Evolutionary conservation across 2,329 filamentous ascomycete species (phyloP).

Genomic region (Cercospora berteroae): DNA sequence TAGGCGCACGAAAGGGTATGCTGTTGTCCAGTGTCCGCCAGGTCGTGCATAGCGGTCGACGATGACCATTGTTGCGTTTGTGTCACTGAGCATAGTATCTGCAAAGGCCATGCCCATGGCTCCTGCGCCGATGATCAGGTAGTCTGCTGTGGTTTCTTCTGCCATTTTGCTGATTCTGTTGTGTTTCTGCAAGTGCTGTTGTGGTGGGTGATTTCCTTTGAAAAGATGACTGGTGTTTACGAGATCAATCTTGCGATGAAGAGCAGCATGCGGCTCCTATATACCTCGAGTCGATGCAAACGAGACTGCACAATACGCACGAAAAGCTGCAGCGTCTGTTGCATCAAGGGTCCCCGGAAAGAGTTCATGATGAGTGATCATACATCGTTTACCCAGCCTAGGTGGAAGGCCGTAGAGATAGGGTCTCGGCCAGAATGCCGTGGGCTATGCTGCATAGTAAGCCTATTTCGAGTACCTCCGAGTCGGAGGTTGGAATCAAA

Average conservation of each 20-base stretch:
- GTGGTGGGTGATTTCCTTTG: too few relatives aligned
- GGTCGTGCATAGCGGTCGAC: conserved; percentile 15
- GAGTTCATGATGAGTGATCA: not conserved
- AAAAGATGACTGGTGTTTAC: not conserved
- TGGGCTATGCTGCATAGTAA: not conserved
- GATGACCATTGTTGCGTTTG: not conserved
- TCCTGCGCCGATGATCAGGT: not conserved
- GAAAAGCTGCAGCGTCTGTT: not conserved
- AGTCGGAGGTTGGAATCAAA: too few relatives aligned
- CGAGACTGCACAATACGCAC: not conserved
- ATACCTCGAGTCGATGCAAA: not conserved
- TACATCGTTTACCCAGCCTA: not conserved
- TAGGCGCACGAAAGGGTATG: conserved; percentile 26
- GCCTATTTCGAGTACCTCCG: not conserved
- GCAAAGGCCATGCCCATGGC: not conserved
- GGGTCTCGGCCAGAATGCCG: not conserved
- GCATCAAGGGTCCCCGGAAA: not conserved
- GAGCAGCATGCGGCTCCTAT: not conserved
- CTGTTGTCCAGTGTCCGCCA: conserved; percentile 26
- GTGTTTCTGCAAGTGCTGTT: not conserved
- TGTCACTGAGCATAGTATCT: not conserved
- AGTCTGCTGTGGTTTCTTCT: not conserved
- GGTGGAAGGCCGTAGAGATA: not conserved
- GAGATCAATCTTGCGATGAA: not conserved
- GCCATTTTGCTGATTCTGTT: not conserved